Base-by-base conservation (phyloP, 2,329 filamentous ascomycete genomes). In the Cadophora luteo-olivacea region DNA sequence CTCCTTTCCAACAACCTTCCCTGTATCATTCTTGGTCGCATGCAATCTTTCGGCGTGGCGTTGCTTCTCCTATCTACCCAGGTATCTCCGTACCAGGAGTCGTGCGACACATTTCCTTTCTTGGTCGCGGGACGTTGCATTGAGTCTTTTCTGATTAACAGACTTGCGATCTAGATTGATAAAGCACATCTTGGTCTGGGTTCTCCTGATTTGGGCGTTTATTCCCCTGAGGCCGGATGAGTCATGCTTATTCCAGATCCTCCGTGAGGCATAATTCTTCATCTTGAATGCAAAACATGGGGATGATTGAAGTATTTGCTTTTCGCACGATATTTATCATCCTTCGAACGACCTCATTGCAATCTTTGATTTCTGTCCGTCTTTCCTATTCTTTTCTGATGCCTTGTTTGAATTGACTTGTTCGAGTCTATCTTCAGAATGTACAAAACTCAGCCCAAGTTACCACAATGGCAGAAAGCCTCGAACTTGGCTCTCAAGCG, bases 381-480 rank as follows among this genome's bases (percentile, higher is more conserved):
- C 33, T 36, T 4, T 29, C 8, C 36, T n/a, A 14, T 24, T 19
- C 22, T 22, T 19, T 32, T 29, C 41, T 55, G 11, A 29, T 63
- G 45, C 38, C 24, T 24, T 51, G 12, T 33, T 49, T 32, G 12
- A 5, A 5, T 63, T n/a, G 8, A 52, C n/a, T 4, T 29, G 16
- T 49, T 14, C 19, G 33, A 11, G 33, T 11, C 33, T 32, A 14
- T 36, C 12, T 9, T 32, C 49, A 41, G 36, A 32, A 66, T 68
- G 66, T 65, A 65, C 45, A 64, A 49, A 54, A 12, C 41, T 19
- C 54, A 49, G 55, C 38, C 62, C n/a, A 68, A 51, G 22, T 36
- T 68, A 32, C 67, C 67, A 22, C 54, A 61, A 33, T 68, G 67
- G 67, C 62, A 62, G 25, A 49, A 55, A 36, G 22, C 57, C 5